These are phyloP conservation scores for Vigna angularis DNA, from an alignment of 306 rosid species.

Conservation along the genomic window DNA sequence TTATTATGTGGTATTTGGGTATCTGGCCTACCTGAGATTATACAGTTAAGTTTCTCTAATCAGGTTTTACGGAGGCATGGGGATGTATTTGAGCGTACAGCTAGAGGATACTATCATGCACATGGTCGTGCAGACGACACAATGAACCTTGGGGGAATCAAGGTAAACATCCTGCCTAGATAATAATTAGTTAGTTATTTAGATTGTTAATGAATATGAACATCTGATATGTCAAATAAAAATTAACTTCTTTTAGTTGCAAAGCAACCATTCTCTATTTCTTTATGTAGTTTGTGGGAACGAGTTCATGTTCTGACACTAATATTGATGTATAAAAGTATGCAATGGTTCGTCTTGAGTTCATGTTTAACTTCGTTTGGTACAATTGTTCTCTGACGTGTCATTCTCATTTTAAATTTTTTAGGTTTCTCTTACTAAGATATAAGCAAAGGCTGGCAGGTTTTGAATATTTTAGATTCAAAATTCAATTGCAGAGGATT, in stretches of 20 bases:
- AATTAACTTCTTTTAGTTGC: conserved; percentile 12
- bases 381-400: background rate
- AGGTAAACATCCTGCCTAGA: conserved; percentile 57
- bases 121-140: conserved; percentile 99
- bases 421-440: background rate
- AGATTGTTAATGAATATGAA: conserved; percentile 8
- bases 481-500: background rate
- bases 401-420: background rate
- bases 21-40: conserved; percentile 29
- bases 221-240: conserved; percentile 2
- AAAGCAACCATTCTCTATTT: conserved; percentile 19
- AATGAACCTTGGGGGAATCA: conserved; percentile 98
- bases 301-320: background rate
- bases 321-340: conserved; percentile 1
- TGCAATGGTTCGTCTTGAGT: background rate
- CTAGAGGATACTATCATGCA: conserved; percentile 86
- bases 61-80: conserved; percentile 94
- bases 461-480: background rate
- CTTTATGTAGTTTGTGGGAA: background rate
- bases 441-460: background rate
- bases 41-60: conserved; percentile 33
- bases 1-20: background rate
- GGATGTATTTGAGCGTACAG: conserved; percentile 84
- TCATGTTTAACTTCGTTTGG: background rate
- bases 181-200: conserved; percentile 22